Evolutionary conservation across 2,329 filamentous ascomycete genomes (phyloP), one percentile per base, ranked within the genome.

Genomic region (Ophiostoma sp.): DNA sequence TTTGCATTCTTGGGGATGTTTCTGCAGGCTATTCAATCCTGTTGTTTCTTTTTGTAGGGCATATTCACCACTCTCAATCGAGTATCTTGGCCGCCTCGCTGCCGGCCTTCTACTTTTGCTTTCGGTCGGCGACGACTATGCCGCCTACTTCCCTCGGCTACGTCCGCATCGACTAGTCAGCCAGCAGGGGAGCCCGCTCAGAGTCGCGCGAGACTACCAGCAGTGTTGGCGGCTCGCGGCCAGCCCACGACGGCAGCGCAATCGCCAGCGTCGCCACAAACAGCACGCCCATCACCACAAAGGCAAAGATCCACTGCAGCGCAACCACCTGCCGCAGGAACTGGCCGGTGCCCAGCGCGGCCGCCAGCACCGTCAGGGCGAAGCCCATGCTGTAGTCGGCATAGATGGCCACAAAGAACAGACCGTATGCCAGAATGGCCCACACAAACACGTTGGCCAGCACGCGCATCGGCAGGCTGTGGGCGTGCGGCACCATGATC

Each of bases 291-390:
- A 94, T 93, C 78, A 96, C 93, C 73, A 88, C 83, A 76, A 96
- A 95, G 44, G 93, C 91, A 78, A 96, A 96, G 79, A 96, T 94
- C 93, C 93, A 96, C 81, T 97, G 93, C 73, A 96, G 83, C 7
- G 92, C 91, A 74, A 96, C 83, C 71, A 89, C 79, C 77, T 93
- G 88, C 76, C 85, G 84, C 68, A 88, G 81, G 80, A 96, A 89
- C 79, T 97, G 93, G 17, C 87, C 86, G 20, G 95, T 87, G 15
- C 91, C 92, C 60, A 96, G 87, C 23, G 92, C 87, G 5, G 92
- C 88, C 1, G 87, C 82, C 66, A 96, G 82, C 64, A 93, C 84
- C 74, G 88, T 90, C 75, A 97, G 84, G 69, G 87, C 88, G 78
- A 95, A 92, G 1, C 93, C 92, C 77, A 96, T 90, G 33, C 90